A percentile compares a stretch with the other conserved stretches of the same genome.
These are phyloP conservation scores for Exsudoporus floridanus DNA, from an alignment of 1,284 basidiomycete species.

Conservation along the genomic window DNA sequence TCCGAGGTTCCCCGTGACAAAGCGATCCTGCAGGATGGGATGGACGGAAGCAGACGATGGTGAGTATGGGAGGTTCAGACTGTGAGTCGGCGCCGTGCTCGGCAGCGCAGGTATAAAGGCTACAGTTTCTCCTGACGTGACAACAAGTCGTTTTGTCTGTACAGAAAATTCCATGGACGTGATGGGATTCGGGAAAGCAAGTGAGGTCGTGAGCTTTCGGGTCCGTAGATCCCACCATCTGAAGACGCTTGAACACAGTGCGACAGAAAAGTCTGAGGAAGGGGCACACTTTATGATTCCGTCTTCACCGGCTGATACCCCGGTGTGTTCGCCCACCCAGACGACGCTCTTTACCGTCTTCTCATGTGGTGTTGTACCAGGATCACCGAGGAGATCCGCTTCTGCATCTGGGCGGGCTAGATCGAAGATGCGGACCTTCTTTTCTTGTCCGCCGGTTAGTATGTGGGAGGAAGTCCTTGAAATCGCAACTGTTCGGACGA, in stretches of 20 bases:
- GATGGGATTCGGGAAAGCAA: constrained; percentile 79
- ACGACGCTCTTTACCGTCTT: constrained; percentile 91
- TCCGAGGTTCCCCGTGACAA: constrained; percentile 85
- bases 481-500: constrained; percentile 92
- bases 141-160: constrained; percentile 82
- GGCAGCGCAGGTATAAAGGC: constrained; percentile 78
- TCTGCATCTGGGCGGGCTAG: constrained; percentile 81
- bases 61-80: constrained; percentile 73
- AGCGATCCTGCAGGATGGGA: constrained; percentile 84
- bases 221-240: constrained; percentile 98
- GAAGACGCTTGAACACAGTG: constrained; percentile 10
- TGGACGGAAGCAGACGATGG: constrained; percentile 93
- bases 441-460: constrained; percentile 95
- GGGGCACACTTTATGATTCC: constrained; percentile 77
- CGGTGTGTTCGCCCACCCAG: constrained; percentile 86
- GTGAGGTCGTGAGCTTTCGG: constrained; percentile 64
- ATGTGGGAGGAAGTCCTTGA: constrained; percentile 67
- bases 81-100: constrained; percentile 56
- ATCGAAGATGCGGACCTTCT: constrained; percentile 96
- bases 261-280: not conserved
- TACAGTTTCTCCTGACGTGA: constrained; percentile 90
- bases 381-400: constrained; percentile 73
- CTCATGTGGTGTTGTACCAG: constrained; percentile 69
- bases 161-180: constrained; percentile 92
- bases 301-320: constrained; percentile 91